Conservation (phyloP, 140 eudicot species). For the Oenanthe javanica region DNA sequence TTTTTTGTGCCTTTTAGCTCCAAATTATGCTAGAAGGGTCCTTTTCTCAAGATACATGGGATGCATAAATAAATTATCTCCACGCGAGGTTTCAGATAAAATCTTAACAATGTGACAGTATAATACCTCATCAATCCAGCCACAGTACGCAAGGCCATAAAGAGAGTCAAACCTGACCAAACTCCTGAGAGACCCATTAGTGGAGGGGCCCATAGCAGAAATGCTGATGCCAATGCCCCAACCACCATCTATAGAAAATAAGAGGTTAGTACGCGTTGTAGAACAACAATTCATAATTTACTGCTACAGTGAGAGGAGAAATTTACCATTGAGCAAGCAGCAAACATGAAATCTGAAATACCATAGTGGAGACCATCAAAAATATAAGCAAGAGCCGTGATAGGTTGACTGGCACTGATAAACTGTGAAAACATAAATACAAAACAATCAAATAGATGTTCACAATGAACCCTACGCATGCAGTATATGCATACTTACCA, state of each 20-base stretch:
- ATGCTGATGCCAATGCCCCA: constrained; percentile 66
- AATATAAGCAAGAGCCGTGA: constrained; percentile 68
- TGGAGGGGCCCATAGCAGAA: constrained; percentile 61
- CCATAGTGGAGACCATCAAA: constrained; percentile 84
- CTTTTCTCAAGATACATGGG: background rate
- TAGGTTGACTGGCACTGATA: constrained; percentile 78
- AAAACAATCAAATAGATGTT: background rate
- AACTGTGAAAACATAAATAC: constrained; percentile 28
- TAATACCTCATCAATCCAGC: constrained; percentile 66
- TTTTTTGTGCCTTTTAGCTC: too few relatives aligned
- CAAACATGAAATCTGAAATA: constrained; percentile 65
- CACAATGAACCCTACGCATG: background rate
- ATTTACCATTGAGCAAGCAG: constrained; percentile 59
- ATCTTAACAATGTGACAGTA: background rate
- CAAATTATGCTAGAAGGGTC: too few relatives aligned
- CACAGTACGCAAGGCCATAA: constrained; percentile 63
- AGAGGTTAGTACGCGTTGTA: background rate
- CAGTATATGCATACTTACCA: constrained; percentile 31
- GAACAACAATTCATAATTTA: background rate
- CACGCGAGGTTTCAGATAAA: background rate
- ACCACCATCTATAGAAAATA: constrained; percentile 45
- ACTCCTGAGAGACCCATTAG: constrained; percentile 70
- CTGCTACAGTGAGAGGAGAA: background rate
- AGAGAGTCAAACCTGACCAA: constrained; percentile 73
- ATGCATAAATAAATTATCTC: background rate